Percentiles rank a stretch among this genome's conserved stretches.
These are phyloP conservation scores for Tolypocladium inflatum DNA, from an alignment of 2,329 filamentous ascomycete genomes.

Conservation along the genomic window DNA sequence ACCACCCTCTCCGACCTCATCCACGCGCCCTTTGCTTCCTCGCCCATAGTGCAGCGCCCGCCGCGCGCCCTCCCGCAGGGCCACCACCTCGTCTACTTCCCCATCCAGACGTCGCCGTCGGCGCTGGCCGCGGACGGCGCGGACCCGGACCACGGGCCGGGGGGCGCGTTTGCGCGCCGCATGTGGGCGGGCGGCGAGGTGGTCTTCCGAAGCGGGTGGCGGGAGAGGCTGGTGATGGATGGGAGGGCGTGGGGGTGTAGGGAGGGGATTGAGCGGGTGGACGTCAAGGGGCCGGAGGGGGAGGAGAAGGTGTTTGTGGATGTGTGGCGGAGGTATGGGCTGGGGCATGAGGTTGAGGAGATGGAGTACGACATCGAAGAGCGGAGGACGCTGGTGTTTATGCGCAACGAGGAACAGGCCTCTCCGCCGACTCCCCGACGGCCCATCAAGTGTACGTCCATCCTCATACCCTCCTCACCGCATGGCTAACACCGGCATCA, in stretches of 20 bases:
- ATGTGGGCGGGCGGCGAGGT: constrained; percentile 85
- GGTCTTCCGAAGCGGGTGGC: constrained; percentile 32
- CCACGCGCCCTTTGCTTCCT: constrained; percentile 9
- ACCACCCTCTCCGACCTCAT: constrained; percentile 51
- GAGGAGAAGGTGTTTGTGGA: constrained; percentile 42
- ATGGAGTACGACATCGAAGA: constrained; percentile 30
- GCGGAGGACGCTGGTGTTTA: constrained; percentile 42
- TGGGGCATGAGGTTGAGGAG: constrained; percentile 10
- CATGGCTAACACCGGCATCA: constrained; percentile 4
- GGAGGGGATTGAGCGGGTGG: constrained; percentile 34
- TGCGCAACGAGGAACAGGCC: constrained; percentile 24
- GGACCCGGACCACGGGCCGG: constrained; percentile 69
- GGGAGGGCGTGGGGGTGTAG: constrained; percentile 30
- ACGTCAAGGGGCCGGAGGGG: constrained; percentile 18
- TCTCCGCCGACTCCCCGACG: constrained; percentile 5
- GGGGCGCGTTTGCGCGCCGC: constrained; percentile 59
- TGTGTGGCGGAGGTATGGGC: constrained; percentile 35
- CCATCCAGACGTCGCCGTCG: constrained; percentile 52
- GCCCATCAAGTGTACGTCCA: constrained; percentile 17
- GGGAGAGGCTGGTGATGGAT: constrained; percentile 24
- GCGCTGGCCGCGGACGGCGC: constrained; percentile 73
- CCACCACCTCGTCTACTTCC: constrained; percentile 84
- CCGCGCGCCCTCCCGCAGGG: constrained; percentile 45
- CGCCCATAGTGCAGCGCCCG: constrained; percentile 12
- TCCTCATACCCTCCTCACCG: neutral